These are phyloP conservation scores for Alternaria consortialis DNA, from an alignment of 2,329 filamentous ascomycete genomes.

Conservation along the genomic window DNA sequence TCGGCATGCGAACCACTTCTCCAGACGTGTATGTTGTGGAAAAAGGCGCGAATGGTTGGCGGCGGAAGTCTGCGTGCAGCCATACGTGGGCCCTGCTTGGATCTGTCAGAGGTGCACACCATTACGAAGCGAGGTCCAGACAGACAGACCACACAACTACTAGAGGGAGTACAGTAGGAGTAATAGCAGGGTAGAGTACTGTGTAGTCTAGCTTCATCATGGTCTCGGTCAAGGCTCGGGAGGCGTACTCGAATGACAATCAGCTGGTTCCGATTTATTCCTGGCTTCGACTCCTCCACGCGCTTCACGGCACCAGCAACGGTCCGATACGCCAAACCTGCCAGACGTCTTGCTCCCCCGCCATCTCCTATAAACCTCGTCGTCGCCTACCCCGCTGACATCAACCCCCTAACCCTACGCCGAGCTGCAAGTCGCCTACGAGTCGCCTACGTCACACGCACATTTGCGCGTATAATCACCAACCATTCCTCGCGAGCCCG, in stretches of 20 bases:
- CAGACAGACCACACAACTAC: not conserved
- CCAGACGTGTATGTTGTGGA: not conserved
- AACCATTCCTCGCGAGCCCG: not conserved
- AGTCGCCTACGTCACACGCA: constrained; percentile 35
- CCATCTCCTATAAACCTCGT: constrained; percentile 19
- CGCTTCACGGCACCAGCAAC: constrained; percentile 27
- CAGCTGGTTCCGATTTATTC: constrained; percentile 46
- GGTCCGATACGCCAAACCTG: constrained; percentile 20
- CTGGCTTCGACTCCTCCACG: constrained; percentile 10
- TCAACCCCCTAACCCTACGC: constrained; percentile 2
- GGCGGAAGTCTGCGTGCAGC: constrained; percentile 11
- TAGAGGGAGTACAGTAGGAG: not conserved
- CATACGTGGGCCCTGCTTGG: constrained; percentile 6
- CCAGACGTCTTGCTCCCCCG: constrained; percentile 20
- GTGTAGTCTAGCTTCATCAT: not conserved
- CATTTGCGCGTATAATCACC: constrained; percentile 4
- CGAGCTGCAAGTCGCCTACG: constrained; percentile 26
- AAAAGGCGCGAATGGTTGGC: constrained; percentile 5
- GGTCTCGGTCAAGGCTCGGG: constrained; percentile 16
- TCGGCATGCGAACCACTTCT: constrained; percentile 16
- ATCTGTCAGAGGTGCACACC: constrained; percentile 23
- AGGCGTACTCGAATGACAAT: constrained; percentile 26
- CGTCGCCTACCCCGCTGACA: constrained; percentile 20
- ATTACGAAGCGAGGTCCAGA: constrained; percentile 10
- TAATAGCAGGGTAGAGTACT: not conserved